phyloP scores from a whole-genome alignment of 768 basidiomycete species.

The Psilocybe sp. region DNA sequence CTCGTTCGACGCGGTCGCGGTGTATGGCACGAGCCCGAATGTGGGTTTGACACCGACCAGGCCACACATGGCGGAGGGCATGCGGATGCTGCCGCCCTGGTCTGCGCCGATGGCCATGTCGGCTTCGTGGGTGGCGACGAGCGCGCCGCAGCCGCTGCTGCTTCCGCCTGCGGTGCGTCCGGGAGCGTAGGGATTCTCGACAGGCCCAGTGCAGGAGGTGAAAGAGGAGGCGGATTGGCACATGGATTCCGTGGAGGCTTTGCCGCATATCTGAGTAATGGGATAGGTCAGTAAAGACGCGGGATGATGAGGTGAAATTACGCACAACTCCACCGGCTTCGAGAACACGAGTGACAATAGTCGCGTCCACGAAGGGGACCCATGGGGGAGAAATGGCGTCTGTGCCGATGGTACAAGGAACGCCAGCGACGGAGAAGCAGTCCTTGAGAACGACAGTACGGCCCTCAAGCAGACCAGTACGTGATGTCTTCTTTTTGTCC shows the following conservation, averaged over 20 bases:
- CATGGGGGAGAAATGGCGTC: slow-evolving; percentile 22
- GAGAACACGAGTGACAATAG: slow-evolving; percentile 40
- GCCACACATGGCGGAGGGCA: slow-evolving; percentile 41
- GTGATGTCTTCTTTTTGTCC: slow-evolving; percentile 16
- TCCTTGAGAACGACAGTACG: slow-evolving; percentile 43
- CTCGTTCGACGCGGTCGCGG: slow-evolving; percentile 39
- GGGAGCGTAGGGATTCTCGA: slow-evolving; percentile 39
- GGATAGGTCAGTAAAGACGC: background rate
- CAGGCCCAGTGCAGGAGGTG: slow-evolving; percentile 29
- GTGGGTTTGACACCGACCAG: slow-evolving; percentile 31
- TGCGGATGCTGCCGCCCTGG: slow-evolving; percentile 43
- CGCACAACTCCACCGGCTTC: slow-evolving; percentile 34
- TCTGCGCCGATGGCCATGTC: slow-evolving; percentile 48
- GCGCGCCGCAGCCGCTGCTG: slow-evolving; percentile 40
- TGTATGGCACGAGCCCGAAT: slow-evolving; percentile 46
- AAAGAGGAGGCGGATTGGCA: slow-evolving; percentile 21
- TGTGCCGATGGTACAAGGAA: slow-evolving; percentile 41
- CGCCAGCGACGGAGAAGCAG: slow-evolving; percentile 35
- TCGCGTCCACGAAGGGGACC: slow-evolving; percentile 33
- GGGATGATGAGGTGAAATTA: background rate
- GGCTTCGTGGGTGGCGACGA: slow-evolving; percentile 34
- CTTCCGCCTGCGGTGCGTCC: slow-evolving; percentile 42
- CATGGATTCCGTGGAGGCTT: slow-evolving; percentile 21
- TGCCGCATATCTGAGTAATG: slow-evolving; percentile 13
- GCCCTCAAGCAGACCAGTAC: slow-evolving; percentile 29